Conservation (phyloP, 2,329 filamentous ascomycete species). For the Penicillium frequentans region DNA sequence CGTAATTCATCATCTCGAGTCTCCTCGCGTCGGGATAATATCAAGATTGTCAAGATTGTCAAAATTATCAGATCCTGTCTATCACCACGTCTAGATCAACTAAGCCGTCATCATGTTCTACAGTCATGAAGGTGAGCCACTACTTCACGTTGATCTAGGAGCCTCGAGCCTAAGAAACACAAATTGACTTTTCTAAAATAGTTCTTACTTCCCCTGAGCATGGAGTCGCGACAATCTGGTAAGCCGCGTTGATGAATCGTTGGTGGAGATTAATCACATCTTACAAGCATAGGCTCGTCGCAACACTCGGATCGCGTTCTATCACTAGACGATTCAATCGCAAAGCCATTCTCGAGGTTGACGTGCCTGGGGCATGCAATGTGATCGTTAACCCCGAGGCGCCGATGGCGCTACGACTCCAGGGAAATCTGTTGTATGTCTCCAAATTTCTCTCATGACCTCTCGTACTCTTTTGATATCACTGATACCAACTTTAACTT, state of each 20-base stretch:
- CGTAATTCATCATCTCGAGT: too few species aligned
- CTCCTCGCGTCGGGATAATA: too few species aligned
- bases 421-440: constrained; percentile 78
- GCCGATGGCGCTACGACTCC: constrained; percentile 85
- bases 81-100: neutral
- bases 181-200: constrained; percentile 26
- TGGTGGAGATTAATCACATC: neutral
- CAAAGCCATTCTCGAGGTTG: constrained; percentile 84
- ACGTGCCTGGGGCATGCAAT: constrained; percentile 81
- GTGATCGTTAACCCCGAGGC: constrained; percentile 84
- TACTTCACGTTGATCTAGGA: neutral
- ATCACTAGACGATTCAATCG: constrained; percentile 71
- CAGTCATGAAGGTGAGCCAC: constrained; percentile 78
- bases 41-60: too few species aligned
- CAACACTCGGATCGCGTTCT: constrained; percentile 77
- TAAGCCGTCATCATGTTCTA: constrained; percentile 73
- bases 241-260: constrained; percentile 28
- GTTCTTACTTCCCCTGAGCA: constrained; percentile 83
- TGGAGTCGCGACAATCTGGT: constrained; percentile 95
- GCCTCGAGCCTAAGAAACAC: neutral
- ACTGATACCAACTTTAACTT: neutral
- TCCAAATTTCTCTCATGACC: neutral
- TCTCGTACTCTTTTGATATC: neutral
- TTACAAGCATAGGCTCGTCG: constrained; percentile 69
- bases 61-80: neutral